Base-by-base conservation (phyloP, 1,139 yeast genomes). In the Candida albicans region DNA sequence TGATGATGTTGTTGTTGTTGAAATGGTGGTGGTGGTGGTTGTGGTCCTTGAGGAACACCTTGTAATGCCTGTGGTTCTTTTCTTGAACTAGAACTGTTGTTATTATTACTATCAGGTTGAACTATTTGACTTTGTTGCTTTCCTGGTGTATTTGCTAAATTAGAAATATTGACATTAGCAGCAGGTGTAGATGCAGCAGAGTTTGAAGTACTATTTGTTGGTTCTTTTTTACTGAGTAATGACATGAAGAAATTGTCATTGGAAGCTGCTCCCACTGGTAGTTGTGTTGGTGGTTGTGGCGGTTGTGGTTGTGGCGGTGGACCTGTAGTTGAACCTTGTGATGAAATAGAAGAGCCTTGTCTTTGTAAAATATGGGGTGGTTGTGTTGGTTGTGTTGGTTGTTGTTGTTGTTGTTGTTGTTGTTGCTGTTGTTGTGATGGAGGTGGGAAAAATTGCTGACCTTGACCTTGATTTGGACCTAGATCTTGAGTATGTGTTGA, bases 181-280 rank as follows among this genome's bases (percentile, higher is more conserved):
- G 5, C 22, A 18, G 51, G 44, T 33, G 55, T 41, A 38, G 54
- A 32, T 37, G 48, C 15, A 26, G 51, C 25, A 32, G 53, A 29
- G 36, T 22, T 29, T 26, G 41, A 51, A n/a, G 46, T 41, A 8
- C 29, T 28, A 12, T 43, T 40, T 22, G 26, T 36, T 9, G 43
- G 12, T 37, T 58, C 66, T 39, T 64, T 60, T 53, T 74, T 79
- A 39, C 65, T 67, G 55, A 80, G 59, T 45, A 81, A 63, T 0
- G 84, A 77, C 67, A 75, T 68, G 58, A 81, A 79, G 50, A 81
- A 81, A 5, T 76, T 64, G 48, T 79, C 83, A 51, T 77, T 76
- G 2, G 49, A 41, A 9, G 42, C 31, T 22, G 37, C 22, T 18
- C 5, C 5, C 22, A 18, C 22, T 18, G 22, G 22, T 18, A 5